A percentile compares a stretch with the other conserved stretches of the same genome.
Evolutionary conservation across 257 asterid genomes (phyloP).

Genomic region (Nicotiana obtusifolia): DNA sequence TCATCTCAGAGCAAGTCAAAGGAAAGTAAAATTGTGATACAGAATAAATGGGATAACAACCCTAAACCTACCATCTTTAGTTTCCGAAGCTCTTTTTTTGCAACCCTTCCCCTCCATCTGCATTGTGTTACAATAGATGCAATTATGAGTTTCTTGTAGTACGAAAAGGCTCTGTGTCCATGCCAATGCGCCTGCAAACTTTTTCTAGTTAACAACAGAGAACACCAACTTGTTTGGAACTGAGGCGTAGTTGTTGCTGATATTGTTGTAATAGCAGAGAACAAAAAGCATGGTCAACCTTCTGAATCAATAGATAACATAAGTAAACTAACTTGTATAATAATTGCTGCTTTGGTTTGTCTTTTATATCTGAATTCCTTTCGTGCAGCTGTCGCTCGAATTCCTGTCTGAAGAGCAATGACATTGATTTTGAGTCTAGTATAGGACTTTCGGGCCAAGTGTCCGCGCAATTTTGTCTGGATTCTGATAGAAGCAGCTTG

Average conservation of each 20-base stretch:
- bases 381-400: constrained; percentile 78
- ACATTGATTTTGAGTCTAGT: constrained; percentile 44
- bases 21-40: not conserved
- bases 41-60: not conserved
- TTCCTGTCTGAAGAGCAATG: constrained; percentile 61
- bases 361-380: constrained; percentile 54
- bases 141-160: constrained; percentile 62
- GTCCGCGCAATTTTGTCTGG: constrained; percentile 74
- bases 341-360: constrained; percentile 66
- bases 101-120: constrained; percentile 85
- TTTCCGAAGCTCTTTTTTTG: constrained; percentile 74
- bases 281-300: not conserved
- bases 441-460: constrained; percentile 58
- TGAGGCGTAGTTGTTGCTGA: not conserved
- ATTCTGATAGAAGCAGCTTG: constrained; percentile 78
- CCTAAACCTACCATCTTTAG: constrained; percentile 60
- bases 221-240: no score
- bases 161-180: constrained; percentile 61
- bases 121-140: constrained; percentile 72
- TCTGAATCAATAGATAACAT: constrained; percentile 13
- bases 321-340: constrained; percentile 54
- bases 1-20: not conserved
- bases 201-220: constrained; percentile 18
- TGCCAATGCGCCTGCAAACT: constrained; percentile 81
- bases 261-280: not conserved